Evolutionary conservation across 257 asterid genomes (phyloP).

Genomic region (Solanum pennellii): DNA sequence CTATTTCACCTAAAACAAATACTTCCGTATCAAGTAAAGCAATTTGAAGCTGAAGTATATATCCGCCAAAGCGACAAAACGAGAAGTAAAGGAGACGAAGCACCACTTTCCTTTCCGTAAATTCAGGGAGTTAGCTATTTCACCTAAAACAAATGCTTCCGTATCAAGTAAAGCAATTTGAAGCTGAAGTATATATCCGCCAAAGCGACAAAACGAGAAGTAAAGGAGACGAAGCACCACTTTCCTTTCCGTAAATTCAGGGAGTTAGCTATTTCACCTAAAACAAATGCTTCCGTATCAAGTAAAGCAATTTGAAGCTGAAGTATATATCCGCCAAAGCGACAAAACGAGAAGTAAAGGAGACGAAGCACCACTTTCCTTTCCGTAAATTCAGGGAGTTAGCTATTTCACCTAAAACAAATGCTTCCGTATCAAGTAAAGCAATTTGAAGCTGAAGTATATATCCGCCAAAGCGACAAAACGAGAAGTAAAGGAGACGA

Average conservation of each 20-base stretch:
- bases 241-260: too few relatives aligned
- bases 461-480: not conserved
- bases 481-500: not conserved
- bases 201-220: not conserved
- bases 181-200: not conserved
- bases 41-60: not conserved
- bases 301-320: too few relatives aligned
- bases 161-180: not conserved
- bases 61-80: not conserved
- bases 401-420: too few relatives aligned
- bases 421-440: too few relatives aligned
- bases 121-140: not conserved
- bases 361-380: too few relatives aligned
- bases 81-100: not conserved
- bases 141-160: not conserved
- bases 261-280: too few relatives aligned
- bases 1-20: not conserved
- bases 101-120: not conserved
- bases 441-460: too few relatives aligned
- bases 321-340: too few relatives aligned
- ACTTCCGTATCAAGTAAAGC: not conserved
- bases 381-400: too few relatives aligned
- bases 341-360: too few relatives aligned
- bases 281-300: too few relatives aligned
- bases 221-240: too few relatives aligned